These are phyloP conservation scores for Thraustotheca clavata DNA, from an alignment of 352 stramenopile genomes.

Conservation along the genomic window DNA sequence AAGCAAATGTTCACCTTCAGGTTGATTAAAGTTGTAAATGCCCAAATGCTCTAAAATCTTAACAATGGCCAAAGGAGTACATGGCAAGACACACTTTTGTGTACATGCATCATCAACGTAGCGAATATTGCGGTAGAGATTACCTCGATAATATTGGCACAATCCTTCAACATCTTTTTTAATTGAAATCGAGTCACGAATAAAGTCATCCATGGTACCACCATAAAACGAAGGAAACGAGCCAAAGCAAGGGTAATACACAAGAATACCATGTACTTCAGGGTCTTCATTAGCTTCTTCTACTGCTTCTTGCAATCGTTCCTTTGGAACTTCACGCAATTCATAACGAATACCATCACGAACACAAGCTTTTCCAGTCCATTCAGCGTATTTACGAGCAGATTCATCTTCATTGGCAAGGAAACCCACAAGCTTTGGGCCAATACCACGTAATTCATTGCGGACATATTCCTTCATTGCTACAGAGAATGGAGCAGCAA, in stretches of 20 bases:
- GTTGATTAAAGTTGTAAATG: slow-evolving; percentile 72
- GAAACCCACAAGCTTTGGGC: slow-evolving; percentile 85
- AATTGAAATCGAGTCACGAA: slow-evolving; percentile 93
- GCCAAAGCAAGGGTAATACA: slow-evolving; percentile 99
- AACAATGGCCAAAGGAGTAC: slow-evolving; percentile 93
- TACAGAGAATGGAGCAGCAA: slow-evolving; percentile 79
- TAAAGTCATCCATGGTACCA: slow-evolving; percentile 95
- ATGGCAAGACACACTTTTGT: slow-evolving; percentile 95
- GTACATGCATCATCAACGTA: slow-evolving; percentile 85
- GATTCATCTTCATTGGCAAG: slow-evolving; percentile 93
- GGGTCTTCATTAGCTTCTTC: slow-evolving; percentile 90
- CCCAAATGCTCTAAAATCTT: slow-evolving; percentile 91
- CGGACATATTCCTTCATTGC: slow-evolving; percentile 79
- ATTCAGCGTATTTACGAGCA: slow-evolving; percentile 95
- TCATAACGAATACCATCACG: slow-evolving; percentile 96
- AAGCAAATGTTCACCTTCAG: slow-evolving; percentile 51
- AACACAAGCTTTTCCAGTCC: slow-evolving; percentile 91
- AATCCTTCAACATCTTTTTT: slow-evolving; percentile 97
- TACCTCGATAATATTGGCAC: slow-evolving; percentile 94
- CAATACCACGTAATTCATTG: slow-evolving; percentile 60
- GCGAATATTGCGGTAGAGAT: slow-evolving; percentile 96
- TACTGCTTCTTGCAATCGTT: slow-evolving; percentile 90
- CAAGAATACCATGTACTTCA: slow-evolving; percentile 95
- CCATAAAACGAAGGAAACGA: slow-evolving; percentile 94
- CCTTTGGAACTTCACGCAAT: slow-evolving; percentile 88